Base-by-base conservation (phyloP, 2,329 filamentous ascomycete genomes). In the Trichoderma polysporum region DNA sequence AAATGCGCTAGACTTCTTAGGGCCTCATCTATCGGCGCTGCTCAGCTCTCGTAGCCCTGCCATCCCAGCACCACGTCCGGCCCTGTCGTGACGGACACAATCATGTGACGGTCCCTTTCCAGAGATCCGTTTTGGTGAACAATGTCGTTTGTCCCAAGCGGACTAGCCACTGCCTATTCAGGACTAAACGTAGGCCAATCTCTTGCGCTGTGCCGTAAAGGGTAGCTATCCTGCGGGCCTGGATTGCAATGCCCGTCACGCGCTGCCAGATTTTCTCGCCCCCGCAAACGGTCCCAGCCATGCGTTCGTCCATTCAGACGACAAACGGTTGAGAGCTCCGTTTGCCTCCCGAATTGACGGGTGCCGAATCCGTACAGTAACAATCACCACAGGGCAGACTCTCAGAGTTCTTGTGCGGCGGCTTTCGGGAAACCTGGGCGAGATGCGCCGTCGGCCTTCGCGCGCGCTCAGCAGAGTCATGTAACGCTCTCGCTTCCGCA, bases 51-150 rank as follows among this genome's bases (percentile, higher is more conserved):
- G 52, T 52, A 66, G 62, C 60, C 66, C 62, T 66, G 62, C 37
- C 54, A 31, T 50, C 50, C 62, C 53, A 66, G 53, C 22, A 45
- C 27, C 41, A 49, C 33, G 52, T 63, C 37, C 6, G 47, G 53
- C 62, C 60, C 62, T 65, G 62, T 68, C 60, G 60, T 22, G 31
- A 68, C 66, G 49, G 61, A 59, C n/a, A 35, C 62, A 47, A 66
- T 68, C 66, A 68, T 68, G 66, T 68, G 66, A 68, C 62, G 53
- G 62, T 68, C 45, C 66, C 56, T 49, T 56, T 56, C 61, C 12
- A 27, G 59, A 65, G 37, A 49, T 68, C 66, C 66, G 66, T 68
- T 66, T 68, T 19, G 53, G 15, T 33, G 19, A 39, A 47, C 41
- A 9, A 27, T 12, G 4, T 35, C 33, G 27, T 31, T 65, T 68